phyloP scores from a whole-genome alignment of 331 rosid species.

The Dryas integrifolia region DNA sequence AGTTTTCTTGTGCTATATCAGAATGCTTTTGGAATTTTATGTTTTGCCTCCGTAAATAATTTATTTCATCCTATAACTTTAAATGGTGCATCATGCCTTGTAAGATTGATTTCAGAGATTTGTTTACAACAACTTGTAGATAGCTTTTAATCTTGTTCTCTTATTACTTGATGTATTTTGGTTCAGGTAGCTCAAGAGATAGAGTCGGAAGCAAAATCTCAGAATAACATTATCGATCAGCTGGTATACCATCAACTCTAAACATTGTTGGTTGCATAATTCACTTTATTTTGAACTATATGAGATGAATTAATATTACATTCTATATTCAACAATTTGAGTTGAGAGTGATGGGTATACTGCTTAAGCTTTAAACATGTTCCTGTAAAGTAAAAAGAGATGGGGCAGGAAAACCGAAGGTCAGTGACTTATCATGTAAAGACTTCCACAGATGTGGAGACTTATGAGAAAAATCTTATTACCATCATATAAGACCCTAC shows the following conservation, averaged over 20 bases:
- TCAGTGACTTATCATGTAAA: too few relatives aligned
- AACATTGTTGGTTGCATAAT: slow-evolving; percentile 7
- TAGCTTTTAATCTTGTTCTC: slow-evolving; percentile 9
- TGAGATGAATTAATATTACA: not conserved
- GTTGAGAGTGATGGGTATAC: not conserved
- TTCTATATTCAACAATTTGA: not conserved
- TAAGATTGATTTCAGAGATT: not conserved
- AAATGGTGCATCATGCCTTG: not conserved
- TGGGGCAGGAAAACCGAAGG: too few relatives aligned
- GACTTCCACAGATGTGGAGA: too few relatives aligned
- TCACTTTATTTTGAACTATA: not conserved
- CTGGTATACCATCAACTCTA: slow-evolving; percentile 50
- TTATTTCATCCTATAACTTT: not conserved
- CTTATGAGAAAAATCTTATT: too few relatives aligned
- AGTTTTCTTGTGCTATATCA: not conserved
- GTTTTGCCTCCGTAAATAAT: not conserved
- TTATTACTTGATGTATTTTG: slow-evolving; percentile 8
- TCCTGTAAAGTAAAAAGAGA: too few relatives aligned
- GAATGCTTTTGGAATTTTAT: not conserved
- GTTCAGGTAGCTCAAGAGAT: slow-evolving; percentile 87
- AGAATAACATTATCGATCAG: slow-evolving; percentile 57
- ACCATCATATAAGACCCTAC: too few relatives aligned
- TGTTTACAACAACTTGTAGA: not conserved
- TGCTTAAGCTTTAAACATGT: too few relatives aligned
- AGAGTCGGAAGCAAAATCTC: slow-evolving; percentile 58